Evolutionary conservation across 2,329 filamentous ascomycete species (phyloP), one percentile per base, ranked within the genome.

Genomic region (Xylaria sp.): DNA sequence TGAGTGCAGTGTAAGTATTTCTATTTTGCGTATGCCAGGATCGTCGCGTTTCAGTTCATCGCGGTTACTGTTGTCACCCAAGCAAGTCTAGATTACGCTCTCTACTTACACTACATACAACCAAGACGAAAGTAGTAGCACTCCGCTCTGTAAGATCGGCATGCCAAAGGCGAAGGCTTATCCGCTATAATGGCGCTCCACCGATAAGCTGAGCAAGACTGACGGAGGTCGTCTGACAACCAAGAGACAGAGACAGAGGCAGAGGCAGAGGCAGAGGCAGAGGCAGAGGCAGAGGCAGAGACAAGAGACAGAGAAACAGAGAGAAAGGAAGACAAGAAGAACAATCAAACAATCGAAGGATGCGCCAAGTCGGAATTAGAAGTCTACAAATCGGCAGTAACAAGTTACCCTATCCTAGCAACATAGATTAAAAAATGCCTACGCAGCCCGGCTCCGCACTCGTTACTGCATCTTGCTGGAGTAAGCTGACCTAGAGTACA

Each of bases 401-500:
- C 31, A 17, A 15, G 43, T 8, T 49, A 41, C 47, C 15, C 23
- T 52, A 38, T 15, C 19, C 31, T 29, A 58, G 33, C 40, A 23
- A 47, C 48, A 58, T 3, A 43, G 19, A 13, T 19, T 33, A 33
- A 33, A 48, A 58, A 48, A 49, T 23, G 31, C 38, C 43, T 43
- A 17, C 48, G 48, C 33, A 21, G 52, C 57, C 37, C 53, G 17
- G 57, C 31, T 46, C 41, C 29, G 11, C 31, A 25, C 15, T 11
- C 11, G 17, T 57, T 54, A 37, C 40, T 60, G 49, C 37, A 23
- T 33, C 49, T 37, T 27, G 48, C 54, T 64, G 61, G 61, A 64
- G 61, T 64, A 64, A 64, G 61, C 61, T 64, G 57, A 64, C 61
- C 58, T n/a, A 48, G 48, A 57, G 11, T 31, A 40, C 11, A 44